phyloP scores from a whole-genome alignment of 257 asterid genomes.

The Perilla frutescens region DNA sequence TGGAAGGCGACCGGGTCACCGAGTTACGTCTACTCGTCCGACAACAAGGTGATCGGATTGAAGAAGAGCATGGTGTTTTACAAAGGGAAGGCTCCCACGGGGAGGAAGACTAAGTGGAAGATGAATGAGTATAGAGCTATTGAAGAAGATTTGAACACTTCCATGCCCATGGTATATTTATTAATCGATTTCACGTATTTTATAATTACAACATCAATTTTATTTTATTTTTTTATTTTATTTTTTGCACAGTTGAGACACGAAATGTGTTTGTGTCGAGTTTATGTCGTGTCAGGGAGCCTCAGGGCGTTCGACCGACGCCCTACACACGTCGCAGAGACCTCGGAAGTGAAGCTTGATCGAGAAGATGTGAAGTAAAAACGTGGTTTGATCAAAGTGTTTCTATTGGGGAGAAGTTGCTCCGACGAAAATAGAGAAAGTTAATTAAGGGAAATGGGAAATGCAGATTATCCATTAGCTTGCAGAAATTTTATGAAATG shows the following conservation, averaged over 20 bases:
- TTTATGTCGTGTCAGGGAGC: constrained; percentile 70
- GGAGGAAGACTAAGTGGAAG: constrained; percentile 77
- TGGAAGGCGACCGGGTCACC: constrained; percentile 96
- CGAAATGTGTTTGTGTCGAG: constrained; percentile 75
- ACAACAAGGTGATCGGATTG: constrained; percentile 62
- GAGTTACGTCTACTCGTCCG: constrained; percentile 66
- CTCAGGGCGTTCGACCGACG: constrained; percentile 70
- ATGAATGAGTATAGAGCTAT: constrained; percentile 85
- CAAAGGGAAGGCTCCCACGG: constrained; percentile 75
- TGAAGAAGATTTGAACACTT: constrained; percentile 39
- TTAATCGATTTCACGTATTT: background rate
- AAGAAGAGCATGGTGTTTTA: constrained; percentile 84
- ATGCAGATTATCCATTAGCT: too few species aligned
- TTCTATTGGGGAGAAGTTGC: background rate
- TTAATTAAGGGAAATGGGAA: background rate
- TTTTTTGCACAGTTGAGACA: constrained; percentile 71
- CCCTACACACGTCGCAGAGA: constrained; percentile 31
- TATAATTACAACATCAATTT: background rate
- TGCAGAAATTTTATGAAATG: background rate
- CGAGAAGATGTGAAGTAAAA: background rate
- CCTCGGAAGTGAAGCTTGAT: background rate
- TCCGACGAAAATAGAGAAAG: background rate
- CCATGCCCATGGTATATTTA: constrained; percentile 51
- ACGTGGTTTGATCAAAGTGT: background rate
- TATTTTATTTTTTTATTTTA: background rate